Evolutionary conservation across 2,329 filamentous ascomycete genomes (phyloP).

Genomic region (Calcarisporium arbuscula): DNA sequence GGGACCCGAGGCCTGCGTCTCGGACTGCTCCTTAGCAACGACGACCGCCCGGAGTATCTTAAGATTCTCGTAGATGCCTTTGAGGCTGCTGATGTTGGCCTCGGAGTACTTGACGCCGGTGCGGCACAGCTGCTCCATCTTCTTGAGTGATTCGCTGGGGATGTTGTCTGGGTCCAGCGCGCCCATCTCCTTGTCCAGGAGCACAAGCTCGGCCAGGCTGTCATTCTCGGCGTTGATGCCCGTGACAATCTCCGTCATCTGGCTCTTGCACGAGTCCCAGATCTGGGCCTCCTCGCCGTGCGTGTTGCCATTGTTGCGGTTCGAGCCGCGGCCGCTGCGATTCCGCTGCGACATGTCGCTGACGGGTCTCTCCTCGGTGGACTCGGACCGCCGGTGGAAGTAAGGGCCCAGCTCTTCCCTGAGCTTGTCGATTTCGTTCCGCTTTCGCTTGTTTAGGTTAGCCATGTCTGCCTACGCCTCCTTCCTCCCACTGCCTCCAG

Average conservation of each 20-base stretch:
- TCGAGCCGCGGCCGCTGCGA: conserved; percentile 37
- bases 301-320: conserved; percentile 35
- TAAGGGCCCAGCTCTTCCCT: conserved; percentile 27
- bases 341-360: conserved; percentile 37
- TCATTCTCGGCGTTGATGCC: conserved; percentile 37
- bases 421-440: conserved; percentile 27
- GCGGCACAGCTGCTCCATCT: conserved; percentile 37
- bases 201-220: conserved; percentile 31
- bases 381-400: conserved; percentile 17
- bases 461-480: too few species aligned
- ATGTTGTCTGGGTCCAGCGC: conserved; percentile 31
- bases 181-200: conserved; percentile 34
- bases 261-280: conserved; percentile 34
- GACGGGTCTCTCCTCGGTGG: conserved; percentile 16
- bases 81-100: conserved; percentile 28
- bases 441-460: conserved; percentile 25
- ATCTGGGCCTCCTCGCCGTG: conserved; percentile 38
- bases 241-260: conserved; percentile 31
- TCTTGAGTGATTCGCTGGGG: conserved; percentile 28
- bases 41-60: conserved; percentile 36
- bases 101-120: conserved; percentile 35
- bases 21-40: conserved; percentile 35
- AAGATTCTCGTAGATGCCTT: conserved; percentile 34
- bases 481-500: too few species aligned
- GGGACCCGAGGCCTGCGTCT: conserved; percentile 24